Evolutionary conservation across 2,329 filamentous ascomycete species (phyloP).

Genomic region (Penicillium verrucosum): DNA sequence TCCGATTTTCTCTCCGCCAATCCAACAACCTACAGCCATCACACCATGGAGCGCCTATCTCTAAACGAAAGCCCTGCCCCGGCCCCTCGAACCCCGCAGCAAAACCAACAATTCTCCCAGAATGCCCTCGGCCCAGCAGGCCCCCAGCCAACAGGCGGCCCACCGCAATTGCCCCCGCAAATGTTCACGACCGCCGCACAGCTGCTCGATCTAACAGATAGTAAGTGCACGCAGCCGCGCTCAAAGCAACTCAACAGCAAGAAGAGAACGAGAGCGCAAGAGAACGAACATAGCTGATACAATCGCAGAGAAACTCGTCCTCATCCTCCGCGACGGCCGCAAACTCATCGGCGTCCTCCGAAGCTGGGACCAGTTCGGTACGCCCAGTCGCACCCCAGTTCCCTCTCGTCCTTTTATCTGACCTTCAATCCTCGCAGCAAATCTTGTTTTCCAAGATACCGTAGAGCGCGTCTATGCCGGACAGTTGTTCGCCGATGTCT

Average conservation of each 20-base stretch:
- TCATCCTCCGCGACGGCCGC: slow-evolving; percentile 85
- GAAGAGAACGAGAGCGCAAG: background rate
- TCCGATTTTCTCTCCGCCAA: slow-evolving; percentile 12
- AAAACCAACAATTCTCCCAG: slow-evolving; percentile 27
- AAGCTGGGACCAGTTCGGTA: slow-evolving; percentile 98
- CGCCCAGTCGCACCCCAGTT: slow-evolving; percentile 22
- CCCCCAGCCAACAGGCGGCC: slow-evolving; percentile 35
- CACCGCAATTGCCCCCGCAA: slow-evolving; percentile 63
- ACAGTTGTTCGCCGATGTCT: slow-evolving; percentile 76
- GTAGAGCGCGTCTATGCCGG: slow-evolving; percentile 79
- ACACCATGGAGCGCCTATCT: slow-evolving; percentile 38
- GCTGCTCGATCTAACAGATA: slow-evolving; percentile 92
- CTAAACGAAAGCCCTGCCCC: slow-evolving; percentile 33
- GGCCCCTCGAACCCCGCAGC: slow-evolving; percentile 24
- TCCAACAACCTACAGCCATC: slow-evolving; percentile 1
- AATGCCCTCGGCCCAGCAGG: slow-evolving; percentile 29
- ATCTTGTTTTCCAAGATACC: slow-evolving; percentile 90
- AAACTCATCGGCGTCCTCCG: slow-evolving; percentile 90
- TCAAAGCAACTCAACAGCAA: background rate
- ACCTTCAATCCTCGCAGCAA: slow-evolving; percentile 58
- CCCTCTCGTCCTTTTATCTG: background rate
- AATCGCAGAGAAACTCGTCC: slow-evolving; percentile 83
- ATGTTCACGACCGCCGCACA: slow-evolving; percentile 99
- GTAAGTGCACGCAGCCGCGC: slow-evolving; percentile 55
- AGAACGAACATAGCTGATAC: background rate